Evolutionary conservation across 768 basidiomycete species (phyloP), one percentile per base, ranked within the genome.

Genomic region (Hypholoma sublateritium): DNA sequence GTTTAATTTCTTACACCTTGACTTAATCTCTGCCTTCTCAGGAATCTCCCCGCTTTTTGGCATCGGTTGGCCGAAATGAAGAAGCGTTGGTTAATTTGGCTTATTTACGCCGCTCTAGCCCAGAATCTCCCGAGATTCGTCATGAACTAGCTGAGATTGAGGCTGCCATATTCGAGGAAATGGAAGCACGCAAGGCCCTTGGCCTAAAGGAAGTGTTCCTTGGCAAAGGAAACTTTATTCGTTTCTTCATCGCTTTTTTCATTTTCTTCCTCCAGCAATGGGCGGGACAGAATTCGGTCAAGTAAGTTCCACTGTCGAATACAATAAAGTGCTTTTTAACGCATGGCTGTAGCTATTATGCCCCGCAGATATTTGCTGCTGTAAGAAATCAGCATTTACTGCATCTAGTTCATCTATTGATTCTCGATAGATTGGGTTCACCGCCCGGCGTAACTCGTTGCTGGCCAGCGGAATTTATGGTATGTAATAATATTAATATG

Each of bases 221-320:
- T 37, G 87, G 87, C 17, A 89, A 89, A 67, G 93, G 93, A 46
- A 93, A 93, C 72, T 80, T 84, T 45, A 74, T 87, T 58, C 86
- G 93, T 21, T 94, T 95, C 75, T 73, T 88, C n/a, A 92, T 95
- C 63, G 92, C 93, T 1, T 85, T 91, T 62, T 70, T 80, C 24
- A 89, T 92, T 59, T 92, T 93, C 75, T 67, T 89, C 58, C 74
- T 92, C 7, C 92, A 93, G 62, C 90, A 93, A 67, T 92, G 87
- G 87, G 80, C 82, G 47, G 93, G 93, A 1, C 92, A 93, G 68
- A 91, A 94, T 71, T 86, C 87, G 0, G 87, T 93, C 61, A 76
- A 74, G 77, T 81, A 57, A 34, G 76, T 59, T 9, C 35, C n/a
- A 21, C 2, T 6, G 12, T 41, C n/a, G 32, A 53, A 41, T 9